These are phyloP conservation scores for Leucocoprinus sp. DNA, from an alignment of 768 basidiomycete genomes.

Conservation along the genomic window DNA sequence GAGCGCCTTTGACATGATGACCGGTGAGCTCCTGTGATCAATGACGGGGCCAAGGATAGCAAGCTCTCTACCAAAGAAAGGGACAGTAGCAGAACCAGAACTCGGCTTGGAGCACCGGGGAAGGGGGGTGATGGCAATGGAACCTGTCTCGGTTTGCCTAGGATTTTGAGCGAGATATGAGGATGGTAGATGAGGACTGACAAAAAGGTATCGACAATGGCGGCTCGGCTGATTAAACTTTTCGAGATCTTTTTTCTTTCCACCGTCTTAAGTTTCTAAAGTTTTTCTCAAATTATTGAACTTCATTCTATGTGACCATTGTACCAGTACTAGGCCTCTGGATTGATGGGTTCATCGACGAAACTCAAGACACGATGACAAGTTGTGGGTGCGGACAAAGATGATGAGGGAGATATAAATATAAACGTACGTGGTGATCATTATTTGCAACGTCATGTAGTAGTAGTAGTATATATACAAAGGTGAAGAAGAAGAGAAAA, in stretches of 20 bases:
- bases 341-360: constrained; percentile 98
- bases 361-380: constrained; percentile 81
- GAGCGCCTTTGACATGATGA: constrained; percentile 83
- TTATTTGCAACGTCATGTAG: no score
- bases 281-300: no score
- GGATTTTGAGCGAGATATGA: constrained; percentile 7
- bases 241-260: no score
- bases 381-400: constrained; percentile 75
- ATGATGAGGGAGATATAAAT: constrained; percentile 60
- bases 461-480: no score
- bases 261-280: no score
- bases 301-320: constrained; percentile 88
- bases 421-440: no score
- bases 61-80: constrained; percentile 93
- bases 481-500: no score
- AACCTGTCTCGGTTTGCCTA: constrained; percentile 98
- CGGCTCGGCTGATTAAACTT: no score
- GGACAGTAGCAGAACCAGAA: constrained; percentile 93
- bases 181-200: constrained; percentile 19
- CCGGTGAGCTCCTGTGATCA: constrained; percentile 73
- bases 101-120: constrained; percentile 95
- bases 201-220: constrained; percentile 93
- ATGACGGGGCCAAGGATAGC: constrained; percentile 80
- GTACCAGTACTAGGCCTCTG: constrained; percentile 99
- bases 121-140: constrained; percentile 90